Evolutionary conservation across 257 asterid species (phyloP), one percentile per base, ranked within the genome.

Genomic region (Forsythia suspensa): DNA sequence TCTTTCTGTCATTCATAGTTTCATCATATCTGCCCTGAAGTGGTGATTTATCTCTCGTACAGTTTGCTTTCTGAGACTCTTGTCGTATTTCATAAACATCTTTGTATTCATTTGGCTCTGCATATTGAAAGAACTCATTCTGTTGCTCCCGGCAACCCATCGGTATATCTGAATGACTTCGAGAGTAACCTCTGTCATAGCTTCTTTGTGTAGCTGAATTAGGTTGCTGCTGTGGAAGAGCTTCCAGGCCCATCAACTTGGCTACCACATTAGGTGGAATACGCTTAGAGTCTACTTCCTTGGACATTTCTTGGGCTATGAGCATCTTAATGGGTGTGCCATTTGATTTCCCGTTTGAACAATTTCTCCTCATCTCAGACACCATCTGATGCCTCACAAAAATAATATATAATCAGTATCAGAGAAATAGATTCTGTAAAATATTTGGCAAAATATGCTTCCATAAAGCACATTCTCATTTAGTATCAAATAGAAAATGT

Each of bases 171-270:
- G 97, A 88, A 70, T 85, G 92, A 82, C 87, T 83, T 79, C 92
- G 87, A 66, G 93, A 86, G 72, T 84, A 88, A 41, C 85, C 90
- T 75, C 85, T 82, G 24, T n/a, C 82, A 65, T 79, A 89, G 83
- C 83, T 89, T 86, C 88, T 88, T 71, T 78, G 84, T 18, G 74
- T 79, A 65, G 89, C 83, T 76, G 92, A 71, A 77, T 82, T 90
- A 79, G 94, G 79, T 75, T 86, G 90, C 73, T 85, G 91, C 42
- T 72, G 91, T 40, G 97, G 97, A 88, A 94, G 92, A 83, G 92
- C 71, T 80, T 96, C 98, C 75, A 96, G 99, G 44, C 99, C 99
- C 99, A 96, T 96, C 82, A 96, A 76, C 88, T 92, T 96, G 52
- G 98, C 99, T 80, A 96, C 96, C 75, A 96, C 83, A 86, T 90